A percentile compares a stretch with the other conserved stretches of the same genome.
phyloP scores from a whole-genome alignment of 176 grass and related monocot species.

The Avena sativa region DNA sequence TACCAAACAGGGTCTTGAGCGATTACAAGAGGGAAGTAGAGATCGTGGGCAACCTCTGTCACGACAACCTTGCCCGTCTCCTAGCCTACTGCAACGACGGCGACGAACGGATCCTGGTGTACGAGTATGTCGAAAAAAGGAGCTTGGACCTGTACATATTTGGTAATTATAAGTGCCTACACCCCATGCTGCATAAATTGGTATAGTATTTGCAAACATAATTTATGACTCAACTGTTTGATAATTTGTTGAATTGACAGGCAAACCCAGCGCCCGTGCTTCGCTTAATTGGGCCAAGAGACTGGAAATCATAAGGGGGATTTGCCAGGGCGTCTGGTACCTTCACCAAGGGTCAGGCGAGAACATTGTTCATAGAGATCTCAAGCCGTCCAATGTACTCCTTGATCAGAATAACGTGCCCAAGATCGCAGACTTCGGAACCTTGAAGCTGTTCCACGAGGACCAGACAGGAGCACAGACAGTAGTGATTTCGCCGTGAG shows the following conservation, averaged over 20 bases:
- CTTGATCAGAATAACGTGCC: background rate
- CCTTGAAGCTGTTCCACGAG: background rate
- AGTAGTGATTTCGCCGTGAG: background rate
- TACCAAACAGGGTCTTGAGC: background rate
- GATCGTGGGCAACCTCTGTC: background rate
- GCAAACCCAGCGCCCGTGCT: background rate
- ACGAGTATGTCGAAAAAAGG: background rate
- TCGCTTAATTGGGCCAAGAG: background rate
- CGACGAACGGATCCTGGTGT: background rate
- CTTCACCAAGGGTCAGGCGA: background rate
- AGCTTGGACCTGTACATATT: slow-evolving; percentile 3
- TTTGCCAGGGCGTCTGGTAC: background rate
- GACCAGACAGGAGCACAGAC: background rate
- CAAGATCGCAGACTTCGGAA: slow-evolving; percentile 24
- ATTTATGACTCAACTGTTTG: background rate
- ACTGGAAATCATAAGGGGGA: background rate
- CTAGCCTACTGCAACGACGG: background rate
- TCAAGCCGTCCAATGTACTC: background rate
- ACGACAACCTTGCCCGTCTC: background rate
- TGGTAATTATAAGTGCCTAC: background rate
- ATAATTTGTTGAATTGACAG: background rate
- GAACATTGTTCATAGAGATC: slow-evolving; percentile 16
- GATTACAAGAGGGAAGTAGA: background rate
- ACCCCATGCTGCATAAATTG: too few species aligned
- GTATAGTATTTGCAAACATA: too few species aligned